These are phyloP conservation scores for Penicillium sp. DNA, from an alignment of 2,329 filamentous ascomycete genomes.

Conservation along the genomic window DNA sequence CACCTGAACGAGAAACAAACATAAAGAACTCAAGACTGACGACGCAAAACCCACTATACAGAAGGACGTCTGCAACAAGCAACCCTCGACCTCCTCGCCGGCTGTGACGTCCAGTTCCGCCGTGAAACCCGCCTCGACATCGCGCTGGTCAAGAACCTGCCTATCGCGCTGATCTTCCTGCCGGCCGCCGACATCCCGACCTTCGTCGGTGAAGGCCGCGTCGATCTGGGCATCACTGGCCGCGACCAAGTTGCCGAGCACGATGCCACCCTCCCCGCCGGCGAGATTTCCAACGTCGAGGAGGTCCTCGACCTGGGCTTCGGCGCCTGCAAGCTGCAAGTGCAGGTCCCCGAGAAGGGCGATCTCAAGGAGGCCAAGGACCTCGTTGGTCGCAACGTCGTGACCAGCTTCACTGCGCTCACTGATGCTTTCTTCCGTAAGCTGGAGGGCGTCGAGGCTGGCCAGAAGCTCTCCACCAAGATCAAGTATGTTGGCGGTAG, in stretches of 20 bases:
- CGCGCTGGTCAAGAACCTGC: constrained; percentile 91
- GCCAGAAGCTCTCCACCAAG: constrained; percentile 57
- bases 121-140: constrained; percentile 93
- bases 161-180: constrained; percentile 90
- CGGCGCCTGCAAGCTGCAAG: constrained; percentile 82
- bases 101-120: constrained; percentile 92
- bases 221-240: constrained; percentile 90
- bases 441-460: constrained; percentile 50
- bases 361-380: constrained; percentile 60
- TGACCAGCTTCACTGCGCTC: constrained; percentile 86
- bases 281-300: constrained; percentile 55
- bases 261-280: constrained; percentile 48
- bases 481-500: constrained; percentile 93
- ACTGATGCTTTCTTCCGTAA: constrained; percentile 73
- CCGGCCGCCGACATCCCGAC: constrained; percentile 95
- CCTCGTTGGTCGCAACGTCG: constrained; percentile 83
- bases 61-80: constrained; percentile 88
- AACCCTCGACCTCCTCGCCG: constrained; percentile 79
- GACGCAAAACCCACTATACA: constrained; percentile 33
- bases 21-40: constrained; percentile 9
- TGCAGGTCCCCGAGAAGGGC: constrained; percentile 90
- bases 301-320: constrained; percentile 87
- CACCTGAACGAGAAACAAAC: neutral
- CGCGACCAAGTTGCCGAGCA: constrained; percentile 88
- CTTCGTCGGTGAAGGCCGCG: constrained; percentile 87